Evolutionary conservation across 805 yeast species (phyloP), one percentile per base, ranked within the genome.

Genomic region (Barnettozyma sucrosica): DNA sequence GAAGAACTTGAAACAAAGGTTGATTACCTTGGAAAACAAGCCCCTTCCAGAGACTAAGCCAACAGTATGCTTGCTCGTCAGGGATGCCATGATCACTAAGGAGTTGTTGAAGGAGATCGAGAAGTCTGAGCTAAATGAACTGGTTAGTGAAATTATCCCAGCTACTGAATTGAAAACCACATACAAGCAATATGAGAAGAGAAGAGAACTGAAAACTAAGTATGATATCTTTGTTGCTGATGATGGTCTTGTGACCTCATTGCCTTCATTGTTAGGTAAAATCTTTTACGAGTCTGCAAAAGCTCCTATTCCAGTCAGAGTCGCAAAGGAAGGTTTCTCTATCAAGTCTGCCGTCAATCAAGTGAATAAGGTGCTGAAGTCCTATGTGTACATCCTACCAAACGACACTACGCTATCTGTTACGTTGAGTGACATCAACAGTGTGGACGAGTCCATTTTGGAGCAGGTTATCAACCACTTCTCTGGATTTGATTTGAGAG

Each of bases 191-290:
- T 93, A 71, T 59, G 97, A 93, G 66, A 83, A 89, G 50, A 82
- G 89, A 65, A 81, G 97, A 64, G 83, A 81, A 52, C 78, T 93
- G 51, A 66, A 75, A 38, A 64, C 73, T 14, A 81, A 79, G 49
- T 86, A 78, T 62, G 95, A 89, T 58, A 55, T 89, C 51, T 87
- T 93, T 65, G 63, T 93, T 38, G 83, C 88, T 45, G 99, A 93
- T 67, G 96, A 89, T 52, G 81, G 83, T 33, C 71, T 92, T 41
- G 72, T 89, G 46, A 80, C 89, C 25, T 72, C 86, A 50, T 74
- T 93, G 67, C 99, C 99, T 42, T 80, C 82, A 57, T 68, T 86
- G 33, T 70, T 93, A 54, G 97, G 97, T 47, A 86, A 87, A 67
- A 72, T 79, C 3, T 93, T 89, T 62, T 85, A 80, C 63, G 73